Percentiles rank a stretch among this genome's conserved stretches.
phyloP scores from a whole-genome alignment of 2,329 filamentous ascomycete species.

The Coniochaeta sp. region DNA sequence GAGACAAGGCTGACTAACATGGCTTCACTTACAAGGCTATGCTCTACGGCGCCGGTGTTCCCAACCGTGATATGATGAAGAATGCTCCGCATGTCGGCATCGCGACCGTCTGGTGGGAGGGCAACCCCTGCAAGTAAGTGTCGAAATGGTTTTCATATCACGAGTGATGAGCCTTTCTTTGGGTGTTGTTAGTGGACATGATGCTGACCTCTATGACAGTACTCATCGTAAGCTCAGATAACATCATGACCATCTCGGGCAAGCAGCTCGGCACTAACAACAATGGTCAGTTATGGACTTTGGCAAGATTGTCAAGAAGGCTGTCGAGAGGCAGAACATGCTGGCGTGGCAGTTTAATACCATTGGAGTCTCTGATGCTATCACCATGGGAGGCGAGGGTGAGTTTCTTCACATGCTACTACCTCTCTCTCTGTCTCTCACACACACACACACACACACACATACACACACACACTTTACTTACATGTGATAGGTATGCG shows the following conservation, averaged over 20 bases:
- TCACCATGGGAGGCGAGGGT: constrained; percentile 94
- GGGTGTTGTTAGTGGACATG: not conserved
- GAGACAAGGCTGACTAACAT: constrained; percentile 7
- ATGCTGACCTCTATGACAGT: constrained; percentile 9
- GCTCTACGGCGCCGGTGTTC: constrained; percentile 89
- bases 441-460: not conserved
- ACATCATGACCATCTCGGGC: not conserved
- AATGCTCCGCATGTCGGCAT: constrained; percentile 85
- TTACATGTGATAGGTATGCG: constrained; percentile 62
- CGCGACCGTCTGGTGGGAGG: constrained; percentile 94
- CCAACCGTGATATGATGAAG: constrained; percentile 78
- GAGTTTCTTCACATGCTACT: too few species aligned
- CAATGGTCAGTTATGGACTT: constrained; percentile 70
- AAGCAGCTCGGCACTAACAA: not conserved
- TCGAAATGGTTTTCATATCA: not conserved
- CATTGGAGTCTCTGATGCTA: constrained; percentile 80
- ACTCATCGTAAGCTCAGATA: constrained; percentile 13
- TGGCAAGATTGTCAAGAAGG: constrained; percentile 78
- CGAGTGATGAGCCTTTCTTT: not conserved
- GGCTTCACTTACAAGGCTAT: constrained; percentile 57
- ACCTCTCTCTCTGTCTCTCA: too few species aligned
- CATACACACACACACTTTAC: not conserved
- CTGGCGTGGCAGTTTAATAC: constrained; percentile 94
- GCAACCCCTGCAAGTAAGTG: constrained; percentile 87
- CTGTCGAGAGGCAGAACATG: constrained; percentile 76